A percentile compares a stretch with the other conserved stretches of the same genome.
phyloP scores from a whole-genome alignment of 2,329 filamentous ascomycete genomes.

The Chaetomium sp. region DNA sequence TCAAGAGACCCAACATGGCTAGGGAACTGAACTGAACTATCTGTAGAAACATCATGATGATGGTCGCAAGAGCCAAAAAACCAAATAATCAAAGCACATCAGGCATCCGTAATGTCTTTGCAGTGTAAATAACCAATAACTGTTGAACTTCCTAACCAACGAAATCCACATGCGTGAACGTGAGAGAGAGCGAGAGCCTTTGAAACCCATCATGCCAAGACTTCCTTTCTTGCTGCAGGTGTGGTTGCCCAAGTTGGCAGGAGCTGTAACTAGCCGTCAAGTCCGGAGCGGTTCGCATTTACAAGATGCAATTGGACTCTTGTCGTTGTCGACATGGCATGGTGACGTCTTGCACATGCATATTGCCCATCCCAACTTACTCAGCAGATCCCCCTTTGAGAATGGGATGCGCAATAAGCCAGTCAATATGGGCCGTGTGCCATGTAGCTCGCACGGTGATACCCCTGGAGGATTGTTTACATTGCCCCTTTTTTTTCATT shows the following conservation, averaged over 20 bases:
- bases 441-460: background rate
- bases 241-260: background rate
- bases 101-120: background rate
- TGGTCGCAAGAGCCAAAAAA: background rate
- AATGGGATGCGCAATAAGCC: no score
- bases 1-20: background rate
- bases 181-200: background rate
- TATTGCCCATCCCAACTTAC: background rate
- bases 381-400: no score
- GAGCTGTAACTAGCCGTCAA: background rate
- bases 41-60: background rate
- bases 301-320: background rate
- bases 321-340: background rate
- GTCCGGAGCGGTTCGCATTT: background rate
- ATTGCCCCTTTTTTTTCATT: conserved; percentile 14
- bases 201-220: background rate
- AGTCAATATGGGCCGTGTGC: background rate
- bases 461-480: conserved; percentile 21
- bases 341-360: background rate
- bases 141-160: background rate
- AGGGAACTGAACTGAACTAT: background rate
- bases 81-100: background rate
- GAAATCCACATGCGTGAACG: background rate
- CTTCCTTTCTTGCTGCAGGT: background rate
- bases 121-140: background rate